Conservation (phyloP, 1,139 yeast genomes). For the Scheffersomyces cryptocercus region DNA sequence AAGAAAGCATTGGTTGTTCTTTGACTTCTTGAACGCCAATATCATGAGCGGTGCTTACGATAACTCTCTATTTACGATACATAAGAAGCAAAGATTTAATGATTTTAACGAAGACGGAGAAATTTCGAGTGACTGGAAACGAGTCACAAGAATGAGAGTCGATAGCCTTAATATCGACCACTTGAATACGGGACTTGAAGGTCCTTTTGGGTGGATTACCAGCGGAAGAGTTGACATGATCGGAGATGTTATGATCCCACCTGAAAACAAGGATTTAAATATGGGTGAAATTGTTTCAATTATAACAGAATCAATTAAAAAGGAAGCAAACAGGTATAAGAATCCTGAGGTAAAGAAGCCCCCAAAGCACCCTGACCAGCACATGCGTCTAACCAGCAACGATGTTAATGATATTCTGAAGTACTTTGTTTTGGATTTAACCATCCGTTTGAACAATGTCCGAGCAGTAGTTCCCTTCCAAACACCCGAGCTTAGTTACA, state of each 20-base stretch:
- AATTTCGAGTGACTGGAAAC: constrained; percentile 45
- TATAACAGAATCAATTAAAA: constrained; percentile 41
- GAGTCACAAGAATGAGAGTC: constrained; percentile 76
- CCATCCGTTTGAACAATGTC: constrained; percentile 77
- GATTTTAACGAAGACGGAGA: constrained; percentile 28
- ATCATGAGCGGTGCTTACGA: constrained; percentile 91
- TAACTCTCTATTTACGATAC: constrained; percentile 87
- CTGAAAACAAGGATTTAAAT: constrained; percentile 50
- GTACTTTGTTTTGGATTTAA: constrained; percentile 75
- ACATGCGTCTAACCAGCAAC: constrained; percentile 26
- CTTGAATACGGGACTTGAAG: constrained; percentile 82
- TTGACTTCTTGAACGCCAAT: constrained; percentile 82
- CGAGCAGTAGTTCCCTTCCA: constrained; percentile 87
- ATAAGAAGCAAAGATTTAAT: constrained; percentile 64
- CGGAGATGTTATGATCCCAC: constrained; percentile 85
- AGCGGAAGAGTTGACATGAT: constrained; percentile 89
- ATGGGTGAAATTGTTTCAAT: constrained; percentile 40
- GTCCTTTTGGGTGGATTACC: constrained; percentile 97
- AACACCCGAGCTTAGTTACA: constrained; percentile 78
- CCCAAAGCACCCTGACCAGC: constrained; percentile 24
- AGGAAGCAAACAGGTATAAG: constrained; percentile 40
- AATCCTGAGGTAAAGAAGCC: constrained; percentile 34
- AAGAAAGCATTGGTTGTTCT: constrained; percentile 90
- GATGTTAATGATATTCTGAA: constrained; percentile 40
- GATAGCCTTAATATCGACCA: constrained; percentile 88